These are phyloP conservation scores for Anthostomella pinea DNA, from an alignment of 2,329 filamentous ascomycete species.

Conservation along the genomic window DNA sequence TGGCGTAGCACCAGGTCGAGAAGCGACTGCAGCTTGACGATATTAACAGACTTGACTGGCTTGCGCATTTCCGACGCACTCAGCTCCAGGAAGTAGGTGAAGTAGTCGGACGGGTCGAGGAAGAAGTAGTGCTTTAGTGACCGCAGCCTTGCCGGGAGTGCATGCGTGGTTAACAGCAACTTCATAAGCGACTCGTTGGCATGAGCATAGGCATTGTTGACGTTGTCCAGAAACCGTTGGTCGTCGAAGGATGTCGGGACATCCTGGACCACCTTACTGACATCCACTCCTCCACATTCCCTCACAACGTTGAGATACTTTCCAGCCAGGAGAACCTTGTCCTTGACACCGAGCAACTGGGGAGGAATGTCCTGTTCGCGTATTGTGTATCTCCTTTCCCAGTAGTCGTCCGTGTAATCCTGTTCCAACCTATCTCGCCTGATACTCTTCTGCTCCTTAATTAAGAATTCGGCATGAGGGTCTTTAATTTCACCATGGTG, in stretches of 20 bases:
- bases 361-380: constrained; percentile 88
- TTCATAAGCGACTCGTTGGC: constrained; percentile 92
- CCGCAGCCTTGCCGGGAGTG: constrained; percentile 78
- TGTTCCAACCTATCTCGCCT: constrained; percentile 85
- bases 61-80: constrained; percentile 87
- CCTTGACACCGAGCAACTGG: constrained; percentile 85
- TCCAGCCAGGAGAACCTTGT: constrained; percentile 90
- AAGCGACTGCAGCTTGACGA: constrained; percentile 87
- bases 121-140: constrained; percentile 99
- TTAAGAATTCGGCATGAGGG: constrained; percentile 87
- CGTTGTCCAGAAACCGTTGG: constrained; percentile 86
- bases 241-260: constrained; percentile 94
- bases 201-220: constrained; percentile 91
- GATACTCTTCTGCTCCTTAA: constrained; percentile 96
- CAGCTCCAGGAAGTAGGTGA: constrained; percentile 95
- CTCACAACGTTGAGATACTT: constrained; percentile 98
- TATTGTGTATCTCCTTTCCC: constrained; percentile 96
- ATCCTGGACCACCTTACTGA: constrained; percentile 82
- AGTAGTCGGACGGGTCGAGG: constrained; percentile 95
- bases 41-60: constrained; percentile 83
- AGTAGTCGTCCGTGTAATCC: constrained; percentile 98
- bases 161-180: constrained; percentile 87
- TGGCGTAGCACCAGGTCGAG: constrained; percentile 97
- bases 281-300: constrained; percentile 93
- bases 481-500: constrained; percentile 95